Conservation (phyloP, 2,329 filamentous ascomycete genomes). For the Fusarium ramigenum region DNA sequence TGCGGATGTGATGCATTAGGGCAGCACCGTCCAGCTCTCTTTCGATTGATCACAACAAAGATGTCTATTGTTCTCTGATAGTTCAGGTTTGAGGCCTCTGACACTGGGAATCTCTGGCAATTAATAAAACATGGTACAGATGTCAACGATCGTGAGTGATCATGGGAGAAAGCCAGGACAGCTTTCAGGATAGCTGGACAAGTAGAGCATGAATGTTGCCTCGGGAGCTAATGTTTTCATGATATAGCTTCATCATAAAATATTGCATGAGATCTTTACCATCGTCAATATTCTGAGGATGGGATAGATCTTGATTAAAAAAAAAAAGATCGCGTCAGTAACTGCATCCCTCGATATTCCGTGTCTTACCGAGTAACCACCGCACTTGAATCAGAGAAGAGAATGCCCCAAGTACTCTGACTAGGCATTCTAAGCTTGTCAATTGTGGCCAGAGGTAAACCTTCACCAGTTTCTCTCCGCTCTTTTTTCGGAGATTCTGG, state of each 20-base stretch:
- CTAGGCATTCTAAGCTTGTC: not conserved
- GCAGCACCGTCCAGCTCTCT: not conserved
- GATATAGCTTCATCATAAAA: too few species aligned
- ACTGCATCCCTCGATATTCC: too few species aligned
- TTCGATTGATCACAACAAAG: not conserved
- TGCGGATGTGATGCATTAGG: not conserved
- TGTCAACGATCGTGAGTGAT: not conserved
- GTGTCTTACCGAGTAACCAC: not conserved
- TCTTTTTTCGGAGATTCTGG: too few species aligned
- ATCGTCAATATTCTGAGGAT: fast-evolving
- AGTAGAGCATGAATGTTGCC: not conserved
- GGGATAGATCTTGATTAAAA: not conserved
- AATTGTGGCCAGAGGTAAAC: not conserved
- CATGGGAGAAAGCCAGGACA: not conserved
- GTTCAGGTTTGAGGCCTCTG: fast-evolving
- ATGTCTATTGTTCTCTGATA: fast-evolving
- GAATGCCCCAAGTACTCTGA: fast-evolving
- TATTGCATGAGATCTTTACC: too few species aligned
- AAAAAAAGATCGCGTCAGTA: fast-evolving
- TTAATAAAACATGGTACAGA: fast-evolving
- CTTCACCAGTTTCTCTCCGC: too few species aligned
- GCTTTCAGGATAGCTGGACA: fast-evolving
- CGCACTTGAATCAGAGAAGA: not conserved
- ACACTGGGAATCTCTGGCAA: fast-evolving
- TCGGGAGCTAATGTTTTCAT: too few species aligned